Percentiles rank a stretch among this genome's conserved stretches.
phyloP scores from a whole-genome alignment of 768 basidiomycete genomes.

The Amanita pallidorosea region DNA sequence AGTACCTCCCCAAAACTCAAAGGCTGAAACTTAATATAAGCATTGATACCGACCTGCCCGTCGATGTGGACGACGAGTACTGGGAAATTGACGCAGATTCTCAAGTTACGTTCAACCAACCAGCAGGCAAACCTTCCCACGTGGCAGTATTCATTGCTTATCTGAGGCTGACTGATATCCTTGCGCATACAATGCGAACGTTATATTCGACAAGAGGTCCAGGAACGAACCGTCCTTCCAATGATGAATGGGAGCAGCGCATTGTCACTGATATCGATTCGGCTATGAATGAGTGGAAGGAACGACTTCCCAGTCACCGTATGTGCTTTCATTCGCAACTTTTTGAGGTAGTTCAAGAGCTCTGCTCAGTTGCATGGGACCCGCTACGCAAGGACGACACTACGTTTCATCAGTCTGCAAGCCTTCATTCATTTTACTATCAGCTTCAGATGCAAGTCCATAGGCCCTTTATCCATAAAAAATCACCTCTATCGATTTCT shows the following conservation, averaged over 20 bases:
- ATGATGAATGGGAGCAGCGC: conserved; percentile 44
- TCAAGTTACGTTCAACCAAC: conserved; percentile 46
- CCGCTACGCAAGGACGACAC: conserved; percentile 19
- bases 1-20: neutral
- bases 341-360: neutral
- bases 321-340: conserved; percentile 9
- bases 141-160: conserved; percentile 41
- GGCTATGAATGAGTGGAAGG: conserved; percentile 50
- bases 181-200: conserved; percentile 50
- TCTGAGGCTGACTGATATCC: conserved; percentile 52
- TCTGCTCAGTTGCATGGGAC: conserved; percentile 26
- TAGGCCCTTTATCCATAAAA: conserved; percentile 51
- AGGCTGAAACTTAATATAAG: conserved; percentile 17
- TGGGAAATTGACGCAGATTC: conserved; percentile 35
- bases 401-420: conserved; percentile 43
- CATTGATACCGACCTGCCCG: conserved; percentile 55
- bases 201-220: conserved; percentile 36
- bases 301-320: conserved; percentile 48
- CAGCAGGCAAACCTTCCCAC: conserved; percentile 41
- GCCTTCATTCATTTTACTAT: conserved; percentile 32
- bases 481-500: conserved; percentile 32
- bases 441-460: conserved; percentile 57
- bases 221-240: conserved; percentile 28
- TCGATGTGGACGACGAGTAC: conserved; percentile 46
- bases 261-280: conserved; percentile 56